Base-by-base conservation (phyloP, 1,139 yeast genomes). In the Kodamaea sp. region DNA sequence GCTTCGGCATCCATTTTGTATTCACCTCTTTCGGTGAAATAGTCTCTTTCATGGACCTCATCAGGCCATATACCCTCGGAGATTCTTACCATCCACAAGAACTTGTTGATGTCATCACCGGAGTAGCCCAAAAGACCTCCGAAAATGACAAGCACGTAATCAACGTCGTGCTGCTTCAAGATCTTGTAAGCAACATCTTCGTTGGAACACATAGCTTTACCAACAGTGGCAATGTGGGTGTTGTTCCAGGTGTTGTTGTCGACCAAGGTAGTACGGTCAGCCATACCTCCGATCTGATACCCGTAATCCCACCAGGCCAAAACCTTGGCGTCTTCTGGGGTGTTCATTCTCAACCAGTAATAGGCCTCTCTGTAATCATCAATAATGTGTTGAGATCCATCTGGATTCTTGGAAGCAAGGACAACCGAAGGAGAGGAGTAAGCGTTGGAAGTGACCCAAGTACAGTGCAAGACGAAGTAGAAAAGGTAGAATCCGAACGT, bases 221-320 rank as follows among this genome's bases (percentile, higher is more conserved):
- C 99, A 37, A 94, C 98, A n/a, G 97, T 89, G 47, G 98, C 99
- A 64, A 94, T 94, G 60, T 94, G 99, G 4, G 99, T 94, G 68
- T 94, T 94, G 61, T 94, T 94, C 99, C 99, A 94, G 8, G 99
- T 94, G 64, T 94, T 94, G 75, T 94, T 94, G 63, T 94, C 99
- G 28, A 94, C 99, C 49, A 94, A 75, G 4, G 99, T 94, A 46
- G 98, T 92, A 60, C 98, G 80, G 64, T 94, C 98, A 29, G 98
- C 98, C 97, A 94, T 92, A 43, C 99, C 99, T 50, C 98, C 98
- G 55, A 94, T 94, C 66, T 94, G 99, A 64, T 94, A 94, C 37
- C 99, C 99, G 59, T 94, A 94, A 71, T 94, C 99, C 99, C 99
- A 94, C 99, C 99, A 94, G 6, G 97, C 85, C 85, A 94, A 88